phyloP scores from a whole-genome alignment of 768 basidiomycete genomes.

The Termitomyces titanicus region DNA sequence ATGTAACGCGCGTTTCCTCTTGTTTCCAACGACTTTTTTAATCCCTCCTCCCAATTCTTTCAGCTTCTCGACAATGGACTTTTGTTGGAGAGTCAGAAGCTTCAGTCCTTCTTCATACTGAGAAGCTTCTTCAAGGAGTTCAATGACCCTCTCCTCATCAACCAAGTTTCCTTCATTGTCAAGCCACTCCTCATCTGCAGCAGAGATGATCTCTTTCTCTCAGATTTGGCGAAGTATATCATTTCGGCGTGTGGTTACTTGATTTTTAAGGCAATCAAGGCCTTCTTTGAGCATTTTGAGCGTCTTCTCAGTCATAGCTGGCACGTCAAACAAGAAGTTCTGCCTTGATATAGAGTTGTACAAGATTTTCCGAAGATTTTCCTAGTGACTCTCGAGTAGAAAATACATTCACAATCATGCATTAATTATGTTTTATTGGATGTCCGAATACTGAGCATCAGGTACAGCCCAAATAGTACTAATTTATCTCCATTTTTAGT shows the following conservation, averaged over 20 bases:
- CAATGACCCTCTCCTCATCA: slow-evolving; percentile 14
- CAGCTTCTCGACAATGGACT: slow-evolving; percentile 4
- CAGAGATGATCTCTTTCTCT: background rate
- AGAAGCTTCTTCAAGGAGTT: slow-evolving; percentile 17
- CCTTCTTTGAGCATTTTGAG: background rate
- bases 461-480: no score
- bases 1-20: background rate
- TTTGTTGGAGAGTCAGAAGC: slow-evolving; percentile 2
- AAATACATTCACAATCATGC: background rate
- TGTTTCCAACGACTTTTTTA: no score
- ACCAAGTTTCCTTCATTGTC: no score
- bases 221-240: background rate
- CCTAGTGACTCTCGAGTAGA: background rate
- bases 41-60: slow-evolving; percentile 1
- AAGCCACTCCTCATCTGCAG: no score
- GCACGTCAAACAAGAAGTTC: background rate
- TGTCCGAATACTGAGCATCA: no score
- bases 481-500: background rate
- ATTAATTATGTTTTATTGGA: background rate
- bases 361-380: background rate
- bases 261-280: background rate
- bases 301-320: background rate
- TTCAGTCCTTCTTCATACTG: slow-evolving; percentile 19
- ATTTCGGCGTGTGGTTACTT: background rate
- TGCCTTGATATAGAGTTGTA: background rate